Conservation (phyloP, 2,329 filamentous ascomycete genomes). For the Aspergillus amoenus region DNA sequence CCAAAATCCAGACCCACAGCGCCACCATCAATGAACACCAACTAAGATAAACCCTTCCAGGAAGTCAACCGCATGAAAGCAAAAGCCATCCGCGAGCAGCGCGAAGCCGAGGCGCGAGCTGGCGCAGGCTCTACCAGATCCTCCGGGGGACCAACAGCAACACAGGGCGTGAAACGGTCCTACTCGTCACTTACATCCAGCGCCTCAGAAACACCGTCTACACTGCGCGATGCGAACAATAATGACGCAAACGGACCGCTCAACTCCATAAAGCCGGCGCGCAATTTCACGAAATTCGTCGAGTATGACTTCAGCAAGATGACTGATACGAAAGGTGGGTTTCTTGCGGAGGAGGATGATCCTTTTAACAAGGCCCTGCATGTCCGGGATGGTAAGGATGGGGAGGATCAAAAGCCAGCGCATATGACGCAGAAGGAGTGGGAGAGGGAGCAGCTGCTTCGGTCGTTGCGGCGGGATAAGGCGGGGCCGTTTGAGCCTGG, state of each 20-base stretch:
- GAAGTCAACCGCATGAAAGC: conserved; percentile 86
- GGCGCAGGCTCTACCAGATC: conserved; percentile 15
- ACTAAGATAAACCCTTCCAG: conserved; percentile 45
- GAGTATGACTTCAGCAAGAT: conserved; percentile 98
- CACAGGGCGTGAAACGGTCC: conserved; percentile 66
- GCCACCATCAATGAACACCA: neutral
- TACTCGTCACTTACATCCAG: conserved; percentile 60
- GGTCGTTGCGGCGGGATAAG: conserved; percentile 69
- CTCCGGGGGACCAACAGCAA: conserved; percentile 35
- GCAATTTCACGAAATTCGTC: conserved; percentile 90
- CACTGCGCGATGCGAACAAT: conserved; percentile 61
- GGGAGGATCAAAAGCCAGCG: conserved; percentile 66
- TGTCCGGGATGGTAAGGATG: conserved; percentile 47
- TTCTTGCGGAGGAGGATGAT: conserved; percentile 87
- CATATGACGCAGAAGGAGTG: conserved; percentile 90
- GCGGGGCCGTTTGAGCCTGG: conserved; percentile 86
- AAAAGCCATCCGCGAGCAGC: conserved; percentile 77
- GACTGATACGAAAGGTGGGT: conserved; percentile 96
- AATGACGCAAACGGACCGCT: conserved; percentile 38
- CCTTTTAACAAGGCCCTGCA: conserved; percentile 79
- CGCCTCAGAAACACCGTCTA: conserved; percentile 51
- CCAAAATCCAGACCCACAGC: neutral
- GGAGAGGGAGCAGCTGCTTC: conserved; percentile 77
- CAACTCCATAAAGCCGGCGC: conserved; percentile 67
- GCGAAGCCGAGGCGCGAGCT: conserved; percentile 61